These are phyloP conservation scores for Acrodontium crateriforme DNA, from an alignment of 2,329 filamentous ascomycete genomes.

Conservation along the genomic window DNA sequence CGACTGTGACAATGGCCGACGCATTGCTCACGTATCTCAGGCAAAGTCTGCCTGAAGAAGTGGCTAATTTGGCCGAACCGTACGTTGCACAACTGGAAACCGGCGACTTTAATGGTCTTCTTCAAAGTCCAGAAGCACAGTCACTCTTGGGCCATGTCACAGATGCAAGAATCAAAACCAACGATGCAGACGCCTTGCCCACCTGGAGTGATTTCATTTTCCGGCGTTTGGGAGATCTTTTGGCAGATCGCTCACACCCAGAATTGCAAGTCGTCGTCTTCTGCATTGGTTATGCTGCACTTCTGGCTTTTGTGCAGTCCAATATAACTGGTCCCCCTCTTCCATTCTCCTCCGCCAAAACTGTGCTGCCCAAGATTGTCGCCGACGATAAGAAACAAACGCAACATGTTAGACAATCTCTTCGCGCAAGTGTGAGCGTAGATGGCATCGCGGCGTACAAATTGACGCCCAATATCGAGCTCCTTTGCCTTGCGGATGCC, in stretches of 20 bases:
- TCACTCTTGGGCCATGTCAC: conserved; percentile 27
- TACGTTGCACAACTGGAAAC: conserved; percentile 27
- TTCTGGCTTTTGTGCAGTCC: conserved; percentile 70
- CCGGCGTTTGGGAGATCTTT: conserved; percentile 26
- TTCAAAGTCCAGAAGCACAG: conserved; percentile 26
- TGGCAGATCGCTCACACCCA: conserved; percentile 23
- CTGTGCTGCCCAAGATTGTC: conserved; percentile 36
- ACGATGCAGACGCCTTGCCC: conserved; percentile 21
- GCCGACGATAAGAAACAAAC: conserved; percentile 23
- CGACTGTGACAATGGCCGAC: conserved; percentile 24
- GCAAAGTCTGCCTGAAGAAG: conserved; percentile 27
- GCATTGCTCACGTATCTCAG: conserved; percentile 28
- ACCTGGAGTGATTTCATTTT: conserved; percentile 34
- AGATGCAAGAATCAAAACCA: conserved; percentile 19
- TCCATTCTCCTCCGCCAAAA: conserved; percentile 38
- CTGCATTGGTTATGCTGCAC: conserved; percentile 50
- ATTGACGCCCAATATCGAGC: conserved; percentile 68
- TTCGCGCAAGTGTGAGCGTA: conserved; percentile 56
- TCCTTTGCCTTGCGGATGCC: conserved; percentile 63
- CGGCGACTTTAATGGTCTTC: conserved; percentile 28
- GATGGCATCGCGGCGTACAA: conserved; percentile 82
- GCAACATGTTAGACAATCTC: conserved; percentile 38
- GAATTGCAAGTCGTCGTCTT: conserved; percentile 32
- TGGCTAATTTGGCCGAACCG: conserved; percentile 24
- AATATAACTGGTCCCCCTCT: conserved; percentile 81